Evolutionary conservation across 495 filamentous ascomycete species (phyloP).

Genomic region (Podospora pseudopauciseta): DNA sequence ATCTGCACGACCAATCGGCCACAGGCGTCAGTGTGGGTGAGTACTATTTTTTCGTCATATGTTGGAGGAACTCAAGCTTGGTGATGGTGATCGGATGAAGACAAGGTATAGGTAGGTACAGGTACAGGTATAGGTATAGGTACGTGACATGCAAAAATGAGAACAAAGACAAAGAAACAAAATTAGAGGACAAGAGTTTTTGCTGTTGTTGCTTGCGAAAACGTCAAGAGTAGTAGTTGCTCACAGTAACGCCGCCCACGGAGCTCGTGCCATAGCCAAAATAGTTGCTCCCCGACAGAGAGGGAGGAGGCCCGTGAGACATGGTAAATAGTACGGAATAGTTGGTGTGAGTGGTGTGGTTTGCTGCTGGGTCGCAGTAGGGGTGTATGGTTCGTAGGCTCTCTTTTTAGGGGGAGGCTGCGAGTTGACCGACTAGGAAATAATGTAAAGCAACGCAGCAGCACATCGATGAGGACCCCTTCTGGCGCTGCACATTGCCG

Average conservation of each 20-base stretch:
- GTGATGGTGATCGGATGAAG: background rate
- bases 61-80: background rate
- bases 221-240: slow-evolving; percentile 11
- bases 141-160: slow-evolving; percentile 4
- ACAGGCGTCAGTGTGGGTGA: slow-evolving; percentile 21
- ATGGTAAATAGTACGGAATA: slow-evolving; percentile 24
- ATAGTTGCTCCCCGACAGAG: slow-evolving; percentile 30
- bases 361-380: background rate
- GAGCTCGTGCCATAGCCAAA: slow-evolving; percentile 29
- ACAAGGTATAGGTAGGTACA: background rate
- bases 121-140: too few relatives aligned
- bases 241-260: slow-evolving; percentile 7
- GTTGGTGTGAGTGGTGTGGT: background rate
- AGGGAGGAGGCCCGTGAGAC: slow-evolving; percentile 33
- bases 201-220: slow-evolving; percentile 3
- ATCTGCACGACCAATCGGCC: slow-evolving; percentile 28
- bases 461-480: slow-evolving; percentile 1
- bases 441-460: background rate
- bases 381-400: background rate
- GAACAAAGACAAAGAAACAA: slow-evolving; percentile 3
- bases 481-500: slow-evolving; percentile 8
- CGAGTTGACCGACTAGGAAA: slow-evolving; percentile 10
- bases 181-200: slow-evolving; percentile 1
- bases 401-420: background rate
- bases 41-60: background rate